These are phyloP conservation scores for Yamadazyma olivae DNA, from an alignment of 805 yeast genomes.

Conservation along the genomic window DNA sequence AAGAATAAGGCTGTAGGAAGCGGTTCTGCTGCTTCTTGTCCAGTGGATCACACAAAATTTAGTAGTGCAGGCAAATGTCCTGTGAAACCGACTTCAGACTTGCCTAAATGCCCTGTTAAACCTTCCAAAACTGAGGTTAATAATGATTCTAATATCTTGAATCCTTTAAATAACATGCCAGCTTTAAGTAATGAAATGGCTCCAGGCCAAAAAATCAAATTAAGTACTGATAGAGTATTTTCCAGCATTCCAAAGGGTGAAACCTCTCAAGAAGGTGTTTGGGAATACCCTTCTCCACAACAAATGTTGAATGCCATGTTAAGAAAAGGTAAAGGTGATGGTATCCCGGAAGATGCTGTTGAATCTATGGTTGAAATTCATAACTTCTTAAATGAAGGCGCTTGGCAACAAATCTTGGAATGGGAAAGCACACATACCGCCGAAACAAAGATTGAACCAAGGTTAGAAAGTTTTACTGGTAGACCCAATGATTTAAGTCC, in stretches of 20 bases:
- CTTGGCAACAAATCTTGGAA: slow-evolving; percentile 89
- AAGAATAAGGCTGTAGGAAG: no score
- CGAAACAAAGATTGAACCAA: slow-evolving; percentile 57
- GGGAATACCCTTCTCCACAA: slow-evolving; percentile 99
- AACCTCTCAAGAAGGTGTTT: slow-evolving; percentile 60
- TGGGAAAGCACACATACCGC: slow-evolving; percentile 83
- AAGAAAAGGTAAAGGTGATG: slow-evolving; percentile 85
- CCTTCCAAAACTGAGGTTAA: no score
- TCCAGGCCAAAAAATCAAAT: slow-evolving; percentile 74
- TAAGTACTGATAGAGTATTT: slow-evolving; percentile 80
- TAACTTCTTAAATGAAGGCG: slow-evolving; percentile 94
- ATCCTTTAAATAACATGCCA: slow-evolving; percentile 92
- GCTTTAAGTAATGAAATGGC: slow-evolving; percentile 61
- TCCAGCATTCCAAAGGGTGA: slow-evolving; percentile 88
- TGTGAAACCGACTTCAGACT: background rate
- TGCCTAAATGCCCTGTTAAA: slow-evolving; percentile 11
- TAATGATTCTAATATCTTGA: slow-evolving; percentile 41
- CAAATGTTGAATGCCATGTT: slow-evolving; percentile 99
- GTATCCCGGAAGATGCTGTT: slow-evolving; percentile 91
- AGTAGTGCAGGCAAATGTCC: slow-evolving; percentile 10
- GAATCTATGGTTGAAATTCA: slow-evolving; percentile 97
- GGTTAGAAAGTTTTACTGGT: slow-evolving; percentile 85
- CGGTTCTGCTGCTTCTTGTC: slow-evolving; percentile 21
- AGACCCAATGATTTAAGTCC: slow-evolving; percentile 88
- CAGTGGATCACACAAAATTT: slow-evolving; percentile 21